Base-by-base conservation (phyloP, 805 yeast species). In the Metschnikowia santaceciliae region DNA sequence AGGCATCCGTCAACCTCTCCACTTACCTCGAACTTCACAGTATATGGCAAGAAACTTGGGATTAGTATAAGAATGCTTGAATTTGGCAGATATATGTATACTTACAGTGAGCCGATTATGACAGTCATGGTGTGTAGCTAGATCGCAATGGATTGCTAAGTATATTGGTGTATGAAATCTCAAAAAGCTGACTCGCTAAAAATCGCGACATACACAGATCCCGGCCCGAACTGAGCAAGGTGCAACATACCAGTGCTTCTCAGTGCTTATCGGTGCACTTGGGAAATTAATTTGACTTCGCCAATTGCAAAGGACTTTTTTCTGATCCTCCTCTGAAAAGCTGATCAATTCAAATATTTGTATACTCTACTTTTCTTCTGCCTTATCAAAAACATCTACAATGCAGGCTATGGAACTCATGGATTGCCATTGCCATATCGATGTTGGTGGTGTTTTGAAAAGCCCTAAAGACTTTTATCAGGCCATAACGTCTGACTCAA, bases 31-130 rank as follows among this genome's bases (percentile, higher is more conserved):
- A 80, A 80, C 55, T 85, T 88, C n/a, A 86, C 90, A 3, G 90
- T 83, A 60, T 82, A 82, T 2, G 94, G 94, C 43, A 86, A 71
- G 58, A 86, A 85, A 44, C 86, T 80, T 52, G 22, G 17, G 45
- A 63, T 61, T 58, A 62, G 63, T 61, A 60, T 17, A 8, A 5
- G 19, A 39, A 23, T 10, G 32, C 4, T n/a, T 39, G 4, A 3
- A 23, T 7, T 6, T 14, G 5, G 13, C 13, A 11, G 42, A n/a
- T 2, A n/a, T 7, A 14, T 8, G 2, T 32, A 10, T 7, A 80
- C 85, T 59, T 76, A 80, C 81, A 86, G 70, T 14, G 92, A 83
- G 14, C 87, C 90, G 26, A 86, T 79, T 40, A 84, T 80, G 23
- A 85, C 72, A 8, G 89, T 81, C 91, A 86, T 86, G 23, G 38